A percentile compares a stretch with the other conserved stretches of the same genome.
Conservation (phyloP, 345 rosid species). For the Balakata baccata region DNA sequence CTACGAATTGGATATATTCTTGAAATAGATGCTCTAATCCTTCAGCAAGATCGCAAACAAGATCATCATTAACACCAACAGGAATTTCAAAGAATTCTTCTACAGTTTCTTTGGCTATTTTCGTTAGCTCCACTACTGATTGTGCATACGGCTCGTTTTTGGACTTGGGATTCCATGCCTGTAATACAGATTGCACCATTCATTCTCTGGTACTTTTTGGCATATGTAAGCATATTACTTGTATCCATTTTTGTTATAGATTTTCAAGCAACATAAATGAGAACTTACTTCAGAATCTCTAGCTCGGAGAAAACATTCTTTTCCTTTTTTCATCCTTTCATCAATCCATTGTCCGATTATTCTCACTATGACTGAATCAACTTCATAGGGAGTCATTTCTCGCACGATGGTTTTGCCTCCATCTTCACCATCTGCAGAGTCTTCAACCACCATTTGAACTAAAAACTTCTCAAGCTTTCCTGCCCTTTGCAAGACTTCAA, state of each 20-base stretch:
- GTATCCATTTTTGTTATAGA: not conserved
- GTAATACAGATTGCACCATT: constrained; percentile 18
- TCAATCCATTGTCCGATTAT: constrained; percentile 67
- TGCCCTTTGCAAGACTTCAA: constrained; percentile 68
- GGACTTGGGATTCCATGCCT: constrained; percentile 98
- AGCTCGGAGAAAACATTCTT: constrained; percentile 46
- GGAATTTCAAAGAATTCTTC: constrained; percentile 85
- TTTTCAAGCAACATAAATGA: not conserved
- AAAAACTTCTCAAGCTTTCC: constrained; percentile 76
- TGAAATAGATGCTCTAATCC: constrained; percentile 62
- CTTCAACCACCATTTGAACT: constrained; percentile 87
- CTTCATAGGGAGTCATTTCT: constrained; percentile 86
- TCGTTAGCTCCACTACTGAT: constrained; percentile 67
- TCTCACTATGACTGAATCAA: constrained; percentile 55
- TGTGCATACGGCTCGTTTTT: constrained; percentile 86
- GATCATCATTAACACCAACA: constrained; percentile 68
- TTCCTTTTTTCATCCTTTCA: constrained; percentile 46
- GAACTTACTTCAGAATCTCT: constrained; percentile 73
- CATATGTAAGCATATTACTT: not conserved
- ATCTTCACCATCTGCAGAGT: constrained; percentile 72
- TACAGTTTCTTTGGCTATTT: constrained; percentile 52
- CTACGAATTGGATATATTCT: constrained; percentile 68
- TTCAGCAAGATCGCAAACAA: constrained; percentile 66
- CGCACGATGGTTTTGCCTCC: constrained; percentile 75
- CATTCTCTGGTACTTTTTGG: not conserved